Percentiles rank a stretch among this genome's conserved stretches.
phyloP scores from a whole-genome alignment of 2,329 filamentous ascomycete species.

The Pseudogymnoascus sp. region DNA sequence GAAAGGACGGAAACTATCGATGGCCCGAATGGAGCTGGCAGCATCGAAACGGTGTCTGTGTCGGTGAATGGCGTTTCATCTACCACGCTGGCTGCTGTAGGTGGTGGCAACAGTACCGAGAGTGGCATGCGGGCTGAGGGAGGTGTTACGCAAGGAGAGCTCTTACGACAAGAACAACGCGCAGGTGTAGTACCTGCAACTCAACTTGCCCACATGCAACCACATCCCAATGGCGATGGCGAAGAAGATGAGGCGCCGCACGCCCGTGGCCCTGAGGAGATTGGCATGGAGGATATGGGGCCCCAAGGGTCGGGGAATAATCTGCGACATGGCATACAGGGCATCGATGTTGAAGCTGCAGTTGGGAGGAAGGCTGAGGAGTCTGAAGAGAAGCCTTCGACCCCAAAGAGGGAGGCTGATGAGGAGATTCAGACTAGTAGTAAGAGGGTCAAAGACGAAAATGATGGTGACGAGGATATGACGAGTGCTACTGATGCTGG shows the following conservation, averaged over 20 bases:
- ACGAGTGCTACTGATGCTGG: background rate
- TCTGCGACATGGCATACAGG: constrained; percentile 38
- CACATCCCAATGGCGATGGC: constrained; percentile 28
- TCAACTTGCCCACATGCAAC: constrained; percentile 37
- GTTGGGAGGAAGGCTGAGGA: constrained; percentile 43
- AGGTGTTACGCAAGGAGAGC: constrained; percentile 72
- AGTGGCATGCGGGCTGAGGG: constrained; percentile 27
- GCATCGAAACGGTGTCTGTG: constrained; percentile 73
- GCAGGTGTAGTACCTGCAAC: constrained; percentile 67
- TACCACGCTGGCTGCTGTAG: constrained; percentile 18
- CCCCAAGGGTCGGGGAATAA: constrained; percentile 45
- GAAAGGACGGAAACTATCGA: constrained; percentile 75
- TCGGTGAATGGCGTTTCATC: constrained; percentile 61
- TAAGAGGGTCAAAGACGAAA: constrained; percentile 44
- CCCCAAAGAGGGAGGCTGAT: constrained; percentile 49
- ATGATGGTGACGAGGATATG: constrained; percentile 14
- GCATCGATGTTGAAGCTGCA: constrained; percentile 52
- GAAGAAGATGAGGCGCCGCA: constrained; percentile 63
- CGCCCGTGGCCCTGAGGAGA: constrained; percentile 72
- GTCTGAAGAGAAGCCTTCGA: constrained; percentile 20
- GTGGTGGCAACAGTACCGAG: constrained; percentile 18
- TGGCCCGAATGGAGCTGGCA: constrained; percentile 68
- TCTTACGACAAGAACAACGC: constrained; percentile 78
- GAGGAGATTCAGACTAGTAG: constrained; percentile 32
- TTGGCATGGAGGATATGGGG: constrained; percentile 81